Conservation (phyloP, 1,284 basidiomycete genomes). For the Pyrrhoderma lamaoense region DNA sequence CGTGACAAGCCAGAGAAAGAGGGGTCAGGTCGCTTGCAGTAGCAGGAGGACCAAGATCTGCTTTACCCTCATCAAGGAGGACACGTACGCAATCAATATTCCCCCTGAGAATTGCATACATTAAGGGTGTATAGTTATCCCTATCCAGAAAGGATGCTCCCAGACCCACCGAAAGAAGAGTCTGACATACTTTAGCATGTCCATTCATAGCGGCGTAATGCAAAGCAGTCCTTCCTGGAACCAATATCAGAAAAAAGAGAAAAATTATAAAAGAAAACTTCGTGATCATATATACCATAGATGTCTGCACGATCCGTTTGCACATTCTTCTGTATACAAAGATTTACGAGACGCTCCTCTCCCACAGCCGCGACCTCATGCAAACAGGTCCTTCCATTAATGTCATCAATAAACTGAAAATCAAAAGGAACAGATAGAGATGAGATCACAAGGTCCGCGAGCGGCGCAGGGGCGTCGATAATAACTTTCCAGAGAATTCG, state of each 20-base stretch:
- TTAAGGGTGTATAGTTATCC: constrained; percentile 91
- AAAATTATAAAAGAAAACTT: neutral
- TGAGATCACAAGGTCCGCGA: constrained; percentile 69
- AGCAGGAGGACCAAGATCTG: constrained; percentile 49
- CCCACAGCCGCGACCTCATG: constrained; percentile 92
- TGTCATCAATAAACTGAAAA: constrained; percentile 91
- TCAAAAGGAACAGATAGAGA: constrained; percentile 72
- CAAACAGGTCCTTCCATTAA: constrained; percentile 93
- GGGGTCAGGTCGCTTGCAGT: constrained; percentile 74
- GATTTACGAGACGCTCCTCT: constrained; percentile 67
- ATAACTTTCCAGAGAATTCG: constrained; percentile 90
- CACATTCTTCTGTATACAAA: constrained; percentile 76
- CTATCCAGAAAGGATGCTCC: constrained; percentile 72
- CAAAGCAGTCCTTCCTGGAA: constrained; percentile 63
- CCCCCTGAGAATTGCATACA: constrained; percentile 89
- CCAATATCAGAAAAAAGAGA: neutral
- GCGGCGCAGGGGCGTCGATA: constrained; percentile 66
- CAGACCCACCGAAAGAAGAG: constrained; percentile 65
- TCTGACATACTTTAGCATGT: constrained; percentile 69
- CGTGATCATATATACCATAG: constrained; percentile 49
- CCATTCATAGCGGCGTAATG: constrained; percentile 97
- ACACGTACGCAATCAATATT: constrained; percentile 75
- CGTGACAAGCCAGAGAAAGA: constrained; percentile 85
- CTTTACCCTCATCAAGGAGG: constrained; percentile 62
- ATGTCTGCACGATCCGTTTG: constrained; percentile 67